Evolutionary conservation across 2,329 filamentous ascomycete species (phyloP).

Genomic region (Pseudogymnoascus sp.): DNA sequence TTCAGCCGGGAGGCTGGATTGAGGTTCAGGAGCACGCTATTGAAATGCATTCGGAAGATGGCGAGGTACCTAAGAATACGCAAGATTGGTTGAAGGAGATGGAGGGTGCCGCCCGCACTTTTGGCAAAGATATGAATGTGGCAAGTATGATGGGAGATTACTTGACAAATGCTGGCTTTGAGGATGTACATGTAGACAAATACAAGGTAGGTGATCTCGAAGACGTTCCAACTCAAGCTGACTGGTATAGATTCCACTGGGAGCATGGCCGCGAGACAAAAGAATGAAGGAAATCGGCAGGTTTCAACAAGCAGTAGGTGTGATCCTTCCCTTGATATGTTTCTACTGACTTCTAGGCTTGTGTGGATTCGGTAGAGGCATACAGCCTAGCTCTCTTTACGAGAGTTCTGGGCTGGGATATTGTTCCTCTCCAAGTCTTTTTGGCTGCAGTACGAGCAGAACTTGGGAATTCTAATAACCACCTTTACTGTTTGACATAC

Average conservation of each 20-base stretch:
- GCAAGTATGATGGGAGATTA: conserved; percentile 19
- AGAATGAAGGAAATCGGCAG: not conserved
- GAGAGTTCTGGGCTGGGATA: conserved; percentile 6
- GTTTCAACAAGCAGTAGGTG: not conserved
- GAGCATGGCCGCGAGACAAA: not conserved
- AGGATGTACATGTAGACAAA: conserved; percentile 14
- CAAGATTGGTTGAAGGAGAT: conserved; percentile 17
- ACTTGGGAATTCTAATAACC: not conserved
- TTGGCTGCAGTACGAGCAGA: not conserved
- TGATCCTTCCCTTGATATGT: not conserved
- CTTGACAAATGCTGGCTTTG: conserved; percentile 32
- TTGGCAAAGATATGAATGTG: conserved; percentile 24
- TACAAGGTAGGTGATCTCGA: conserved; percentile 8
- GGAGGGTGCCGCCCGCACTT: conserved; percentile 26
- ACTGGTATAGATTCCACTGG: not conserved
- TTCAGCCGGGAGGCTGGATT: conserved; percentile 21
- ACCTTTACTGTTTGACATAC: not conserved
- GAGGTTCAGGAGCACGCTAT: conserved; percentile 22
- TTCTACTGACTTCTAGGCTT: not conserved
- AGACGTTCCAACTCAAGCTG: not conserved
- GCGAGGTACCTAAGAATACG: conserved; percentile 10
- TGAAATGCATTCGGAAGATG: conserved; percentile 15
- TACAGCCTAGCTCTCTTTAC: conserved; percentile 8
- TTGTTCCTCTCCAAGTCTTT: not conserved
- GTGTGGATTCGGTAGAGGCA: conserved; percentile 8